phyloP scores from a whole-genome alignment of 768 basidiomycete genomes.

The Daedaleopsis nitida region DNA sequence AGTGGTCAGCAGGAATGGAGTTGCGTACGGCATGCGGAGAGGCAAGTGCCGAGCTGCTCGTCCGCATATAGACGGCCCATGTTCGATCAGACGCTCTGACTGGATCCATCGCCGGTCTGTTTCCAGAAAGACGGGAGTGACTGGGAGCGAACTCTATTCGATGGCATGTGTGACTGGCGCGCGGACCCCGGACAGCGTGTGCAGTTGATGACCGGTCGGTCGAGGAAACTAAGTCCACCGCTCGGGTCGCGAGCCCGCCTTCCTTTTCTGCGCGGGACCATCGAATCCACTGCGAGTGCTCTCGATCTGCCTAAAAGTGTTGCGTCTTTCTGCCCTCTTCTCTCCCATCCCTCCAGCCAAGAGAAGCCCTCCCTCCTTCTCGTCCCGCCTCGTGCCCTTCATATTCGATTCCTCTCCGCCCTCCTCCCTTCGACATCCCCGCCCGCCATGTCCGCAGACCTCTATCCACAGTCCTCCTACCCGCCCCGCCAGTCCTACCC shows the following conservation, averaged over 20 bases:
- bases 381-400: slow-evolving; percentile 21
- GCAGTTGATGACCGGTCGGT: slow-evolving; percentile 19
- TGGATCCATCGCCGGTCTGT: slow-evolving; percentile 16
- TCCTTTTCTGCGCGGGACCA: slow-evolving; percentile 17
- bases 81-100: slow-evolving; percentile 28
- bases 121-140: slow-evolving; percentile 19
- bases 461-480: slow-evolving; percentile 45
- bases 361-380: slow-evolving; percentile 20
- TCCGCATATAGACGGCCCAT: slow-evolving; percentile 18
- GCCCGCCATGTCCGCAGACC: slow-evolving; percentile 41
- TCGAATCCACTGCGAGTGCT: slow-evolving; percentile 15
- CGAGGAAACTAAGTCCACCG: slow-evolving; percentile 23
- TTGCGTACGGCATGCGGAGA: slow-evolving; percentile 25
- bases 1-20: slow-evolving; percentile 19
- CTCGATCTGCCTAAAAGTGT: slow-evolving; percentile 23
- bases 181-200: slow-evolving; percentile 18
- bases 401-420: slow-evolving; percentile 10
- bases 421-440: slow-evolving; percentile 13
- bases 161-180: slow-evolving; percentile 10
- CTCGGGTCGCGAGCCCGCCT: neutral
- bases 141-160: slow-evolving; percentile 23
- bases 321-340: slow-evolving; percentile 12
- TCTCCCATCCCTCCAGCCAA: slow-evolving; percentile 12
- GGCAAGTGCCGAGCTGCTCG: slow-evolving; percentile 21
- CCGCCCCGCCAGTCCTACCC: slow-evolving; percentile 40